phyloP scores from a whole-genome alignment of 768 basidiomycete species.

The Kwoniella mangroviensis region DNA sequence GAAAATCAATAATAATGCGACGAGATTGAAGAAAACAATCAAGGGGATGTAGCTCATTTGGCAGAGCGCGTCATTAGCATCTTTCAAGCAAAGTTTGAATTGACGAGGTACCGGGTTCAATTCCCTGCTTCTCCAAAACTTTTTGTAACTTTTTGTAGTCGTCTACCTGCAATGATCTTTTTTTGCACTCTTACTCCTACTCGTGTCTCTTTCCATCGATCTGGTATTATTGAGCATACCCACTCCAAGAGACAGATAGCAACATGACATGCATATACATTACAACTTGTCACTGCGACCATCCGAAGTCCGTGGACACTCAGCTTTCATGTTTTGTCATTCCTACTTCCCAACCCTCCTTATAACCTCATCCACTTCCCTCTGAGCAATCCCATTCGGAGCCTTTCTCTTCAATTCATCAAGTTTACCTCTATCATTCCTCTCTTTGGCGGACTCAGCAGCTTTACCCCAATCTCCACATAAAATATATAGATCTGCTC shows the following conservation, averaged over 20 bases:
- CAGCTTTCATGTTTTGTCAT: background rate
- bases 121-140: constrained; percentile 21
- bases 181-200: no score
- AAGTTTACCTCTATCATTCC: constrained; percentile 79
- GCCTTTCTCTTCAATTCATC: constrained; percentile 68
- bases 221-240: no score
- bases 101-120: constrained; percentile 27
- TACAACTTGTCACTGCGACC: background rate
- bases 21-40: no score
- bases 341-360: constrained; percentile 35
- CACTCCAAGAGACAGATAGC: no score
- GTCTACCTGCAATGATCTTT: no score
- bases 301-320: background rate
- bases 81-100: constrained; percentile 5
- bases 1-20: no score
- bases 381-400: constrained; percentile 77
- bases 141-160: background rate
- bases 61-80: constrained; percentile 29
- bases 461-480: constrained; percentile 91
- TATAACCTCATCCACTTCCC: constrained; percentile 66
- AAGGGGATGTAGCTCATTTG: constrained; percentile 29
- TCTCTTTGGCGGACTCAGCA: constrained; percentile 85
- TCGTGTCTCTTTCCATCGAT: no score
- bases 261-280: background rate
- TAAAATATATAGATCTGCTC: constrained; percentile 83